phyloP scores from a whole-genome alignment of 106 monocot genomes.

The Phalaenopsis equestris region DNA sequence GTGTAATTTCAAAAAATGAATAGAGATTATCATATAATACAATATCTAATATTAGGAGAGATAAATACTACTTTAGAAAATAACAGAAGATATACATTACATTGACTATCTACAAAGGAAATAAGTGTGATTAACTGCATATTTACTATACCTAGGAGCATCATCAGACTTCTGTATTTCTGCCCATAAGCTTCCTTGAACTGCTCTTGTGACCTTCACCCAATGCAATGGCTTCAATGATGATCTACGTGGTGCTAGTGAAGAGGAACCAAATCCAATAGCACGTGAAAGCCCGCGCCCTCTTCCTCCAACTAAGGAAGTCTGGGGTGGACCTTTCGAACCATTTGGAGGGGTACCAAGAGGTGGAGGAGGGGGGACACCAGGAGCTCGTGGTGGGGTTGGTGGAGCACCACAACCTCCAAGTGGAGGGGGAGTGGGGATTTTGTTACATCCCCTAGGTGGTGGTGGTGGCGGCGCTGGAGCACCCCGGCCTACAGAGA shows the following conservation, averaged over 20 bases:
- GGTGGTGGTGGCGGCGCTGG: constrained; percentile 19
- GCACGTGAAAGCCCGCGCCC: constrained; percentile 49
- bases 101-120: too few species aligned
- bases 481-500: not conserved
- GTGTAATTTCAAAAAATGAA: not conserved
- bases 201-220: constrained; percentile 94
- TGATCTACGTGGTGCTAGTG: constrained; percentile 42
- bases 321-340: constrained; percentile 9
- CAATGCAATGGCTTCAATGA: constrained; percentile 90
- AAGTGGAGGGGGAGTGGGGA: constrained; percentile 16
- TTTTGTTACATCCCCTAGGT: constrained; percentile 6
- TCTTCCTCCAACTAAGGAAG: constrained; percentile 25
- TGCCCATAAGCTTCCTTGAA: constrained; percentile 97
- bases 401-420: constrained; percentile 13
- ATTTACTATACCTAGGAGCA: constrained; percentile 43
- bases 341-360: not conserved
- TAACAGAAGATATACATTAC: not conserved
- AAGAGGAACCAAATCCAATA: constrained; percentile 16
- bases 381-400: constrained; percentile 36
- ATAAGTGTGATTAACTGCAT: not conserved
- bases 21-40: not conserved
- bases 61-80: not conserved
- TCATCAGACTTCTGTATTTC: constrained; percentile 81
- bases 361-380: constrained; percentile 47
- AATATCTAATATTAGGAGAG: not conserved